Evolutionary conservation across 1,139 yeast genomes (phyloP).

Genomic region (Pichia sp.): DNA sequence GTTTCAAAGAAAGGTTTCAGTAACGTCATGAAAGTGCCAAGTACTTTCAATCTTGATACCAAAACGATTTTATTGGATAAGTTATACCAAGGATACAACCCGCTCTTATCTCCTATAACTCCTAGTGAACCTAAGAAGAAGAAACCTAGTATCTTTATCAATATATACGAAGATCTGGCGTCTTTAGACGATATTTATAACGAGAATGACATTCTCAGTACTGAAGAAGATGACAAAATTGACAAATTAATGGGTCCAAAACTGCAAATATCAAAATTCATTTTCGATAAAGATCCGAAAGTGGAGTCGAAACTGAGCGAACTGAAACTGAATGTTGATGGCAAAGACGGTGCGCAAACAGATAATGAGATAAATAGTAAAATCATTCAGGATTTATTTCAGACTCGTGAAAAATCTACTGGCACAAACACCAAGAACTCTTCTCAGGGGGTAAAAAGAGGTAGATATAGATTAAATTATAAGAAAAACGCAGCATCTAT

Average conservation of each 20-base stretch:
- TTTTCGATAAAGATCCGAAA: conserved; percentile 13
- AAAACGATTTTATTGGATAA: conserved; percentile 25
- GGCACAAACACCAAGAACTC: not conserved
- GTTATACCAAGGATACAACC: conserved; percentile 26
- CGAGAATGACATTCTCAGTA: conserved; percentile 8
- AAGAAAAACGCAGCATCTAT: conserved; percentile 3
- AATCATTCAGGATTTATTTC: no score
- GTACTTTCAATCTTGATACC: conserved; percentile 23
- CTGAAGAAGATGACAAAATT: conserved; percentile 7
- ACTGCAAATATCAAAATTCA: conserved; percentile 12
- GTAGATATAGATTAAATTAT: conserved; percentile 7
- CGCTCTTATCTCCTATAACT: conserved; percentile 24
- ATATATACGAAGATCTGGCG: conserved; percentile 10
- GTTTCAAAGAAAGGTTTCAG: conserved; percentile 23
- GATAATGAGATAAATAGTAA: no score
- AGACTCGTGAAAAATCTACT: no score
- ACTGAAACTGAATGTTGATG: not conserved
- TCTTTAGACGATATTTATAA: conserved; percentile 2
- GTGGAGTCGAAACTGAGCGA: conserved; percentile 10
- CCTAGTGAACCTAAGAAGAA: conserved; percentile 16
- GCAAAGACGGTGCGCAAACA: no score
- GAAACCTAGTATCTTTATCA: conserved; percentile 8
- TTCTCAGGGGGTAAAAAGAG: conserved; percentile 1
- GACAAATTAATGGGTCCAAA: conserved; percentile 9
- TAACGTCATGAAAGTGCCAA: conserved; percentile 25